Base-by-base conservation (phyloP, 441 rosid genomes). In the Arabidopsis lyrata region DNA sequence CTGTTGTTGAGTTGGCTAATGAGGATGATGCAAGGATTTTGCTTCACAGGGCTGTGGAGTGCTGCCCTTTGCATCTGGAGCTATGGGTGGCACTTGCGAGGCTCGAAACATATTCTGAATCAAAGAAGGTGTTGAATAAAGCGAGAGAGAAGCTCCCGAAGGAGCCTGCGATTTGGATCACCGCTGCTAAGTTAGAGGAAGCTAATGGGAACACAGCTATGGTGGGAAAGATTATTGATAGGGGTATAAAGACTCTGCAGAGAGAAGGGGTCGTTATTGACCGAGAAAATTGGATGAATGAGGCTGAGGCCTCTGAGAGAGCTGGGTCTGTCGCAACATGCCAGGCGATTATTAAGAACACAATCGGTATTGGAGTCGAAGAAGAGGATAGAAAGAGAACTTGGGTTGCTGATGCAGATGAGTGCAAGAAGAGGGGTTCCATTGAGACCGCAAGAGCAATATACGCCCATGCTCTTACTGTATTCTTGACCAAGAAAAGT, bases 401-500 rank as follows among this genome's bases (percentile, higher is more conserved):
- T 24, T 95, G 98, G 99, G 98, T 95, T 56, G 99, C 98, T 44
- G 98, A 95, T 88, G 97, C 99, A 10, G 99, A 92, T 70, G 99
- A 95, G 81, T 92, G 97, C 82, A 92, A 88, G 86, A 92, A 89
- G 84, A 83, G 95, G 67, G 95, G 91, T 45, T 89, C 93, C 56
- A 89, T 92, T 67, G 99, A 92, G 88, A 92, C 99, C 18, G 95
- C 97, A 14, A 86, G 98, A 80, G 99, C 98, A 52, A 90, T 95
- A 72, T 95, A 92, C 54, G 91, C 86, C 22, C 97, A 89, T 78
- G 92, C 97, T 10, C 90, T 92, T 49, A 92, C 92, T 4, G 96
- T 88, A 18, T 92, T 92, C 74, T 85, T 89, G 86, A 90, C 97
- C 24, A 95, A 95, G 87, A 95, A 95, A 83, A 92, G 97, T 77